phyloP scores from a whole-genome alignment of 139 green algal species.

The Spirogloea muscicola region DNA sequence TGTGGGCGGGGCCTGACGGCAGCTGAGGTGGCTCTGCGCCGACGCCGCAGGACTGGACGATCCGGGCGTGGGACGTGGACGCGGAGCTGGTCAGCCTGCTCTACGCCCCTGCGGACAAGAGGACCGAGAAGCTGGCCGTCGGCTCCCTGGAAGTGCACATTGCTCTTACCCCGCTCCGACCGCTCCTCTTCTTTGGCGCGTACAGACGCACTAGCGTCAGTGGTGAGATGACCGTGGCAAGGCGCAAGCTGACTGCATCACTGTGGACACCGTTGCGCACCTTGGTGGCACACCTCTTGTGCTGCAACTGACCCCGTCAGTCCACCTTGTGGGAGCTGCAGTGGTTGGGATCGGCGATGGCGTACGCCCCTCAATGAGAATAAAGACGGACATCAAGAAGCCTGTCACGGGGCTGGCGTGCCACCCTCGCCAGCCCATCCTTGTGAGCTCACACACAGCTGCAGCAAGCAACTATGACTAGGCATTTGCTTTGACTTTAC shows the following conservation, averaged over 20 bases:
- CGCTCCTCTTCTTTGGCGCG: constrained; percentile 43
- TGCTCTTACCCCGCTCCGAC: constrained; percentile 23
- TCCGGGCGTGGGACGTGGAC: constrained; percentile 42
- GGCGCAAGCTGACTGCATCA: no score
- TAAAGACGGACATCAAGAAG: constrained; percentile 44
- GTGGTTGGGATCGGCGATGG: constrained; percentile 36
- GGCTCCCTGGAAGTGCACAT: constrained; percentile 32
- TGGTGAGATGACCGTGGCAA: no score
- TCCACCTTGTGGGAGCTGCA: background rate
- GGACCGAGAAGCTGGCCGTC: background rate
- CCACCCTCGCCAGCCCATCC: constrained; percentile 30
- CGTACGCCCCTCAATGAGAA: constrained; percentile 14
- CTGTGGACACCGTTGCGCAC: no score
- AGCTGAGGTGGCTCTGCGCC: no score
- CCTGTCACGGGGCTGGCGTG: constrained; percentile 32
- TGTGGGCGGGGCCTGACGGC: no score
- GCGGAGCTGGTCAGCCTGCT: constrained; percentile 31
- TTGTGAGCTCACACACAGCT: constrained; percentile 14
- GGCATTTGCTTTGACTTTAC: no score
- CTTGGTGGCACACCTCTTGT: no score
- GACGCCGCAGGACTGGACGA: constrained; percentile 37
- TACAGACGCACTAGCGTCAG: constrained; percentile 33
- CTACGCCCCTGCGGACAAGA: constrained; percentile 32
- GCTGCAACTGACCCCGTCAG: no score
- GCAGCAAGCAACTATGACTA: no score